phyloP scores from a whole-genome alignment of 306 rosid species.

The Fragaria vesca region DNA sequence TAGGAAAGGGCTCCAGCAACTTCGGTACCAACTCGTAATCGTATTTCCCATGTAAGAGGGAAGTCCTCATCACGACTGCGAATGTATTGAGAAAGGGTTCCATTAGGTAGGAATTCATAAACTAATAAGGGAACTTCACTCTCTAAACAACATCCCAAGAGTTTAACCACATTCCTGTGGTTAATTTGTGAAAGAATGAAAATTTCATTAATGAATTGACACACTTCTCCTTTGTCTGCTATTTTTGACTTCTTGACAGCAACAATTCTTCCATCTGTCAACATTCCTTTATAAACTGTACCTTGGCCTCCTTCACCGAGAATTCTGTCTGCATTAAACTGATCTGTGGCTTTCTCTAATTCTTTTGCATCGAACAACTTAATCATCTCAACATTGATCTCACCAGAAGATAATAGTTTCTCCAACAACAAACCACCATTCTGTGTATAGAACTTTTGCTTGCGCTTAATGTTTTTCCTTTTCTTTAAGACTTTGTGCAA shows the following conservation, averaged over 20 bases:
- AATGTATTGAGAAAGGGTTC: neutral
- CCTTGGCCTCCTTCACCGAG: neutral
- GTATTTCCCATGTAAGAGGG: no score
- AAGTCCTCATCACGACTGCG: neutral
- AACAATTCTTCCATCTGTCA: constrained; percentile 13
- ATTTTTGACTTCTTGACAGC: constrained; percentile 17
- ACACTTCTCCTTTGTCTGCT: neutral
- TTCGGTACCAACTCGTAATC: no score
- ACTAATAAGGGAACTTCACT: neutral
- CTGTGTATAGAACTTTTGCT: neutral
- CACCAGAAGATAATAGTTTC: neutral
- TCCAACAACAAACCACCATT: constrained; percentile 2
- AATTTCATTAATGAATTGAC: neutral
- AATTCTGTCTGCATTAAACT: neutral
- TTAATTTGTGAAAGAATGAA: neutral
- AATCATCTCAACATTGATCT: neutral
- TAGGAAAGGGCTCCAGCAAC: no score
- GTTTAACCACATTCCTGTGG: neutral
- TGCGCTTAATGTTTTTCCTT: neutral
- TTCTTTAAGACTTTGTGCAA: neutral
- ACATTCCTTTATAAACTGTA: neutral
- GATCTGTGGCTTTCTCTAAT: neutral
- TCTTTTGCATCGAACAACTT: neutral
- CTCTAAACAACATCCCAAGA: constrained; percentile 6
- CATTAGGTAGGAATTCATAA: neutral